A percentile compares a stretch with the other conserved stretches of the same genome.
These are phyloP conservation scores for Parafenestella ontariensis DNA, from an alignment of 2,329 filamentous ascomycete species.

Conservation along the genomic window DNA sequence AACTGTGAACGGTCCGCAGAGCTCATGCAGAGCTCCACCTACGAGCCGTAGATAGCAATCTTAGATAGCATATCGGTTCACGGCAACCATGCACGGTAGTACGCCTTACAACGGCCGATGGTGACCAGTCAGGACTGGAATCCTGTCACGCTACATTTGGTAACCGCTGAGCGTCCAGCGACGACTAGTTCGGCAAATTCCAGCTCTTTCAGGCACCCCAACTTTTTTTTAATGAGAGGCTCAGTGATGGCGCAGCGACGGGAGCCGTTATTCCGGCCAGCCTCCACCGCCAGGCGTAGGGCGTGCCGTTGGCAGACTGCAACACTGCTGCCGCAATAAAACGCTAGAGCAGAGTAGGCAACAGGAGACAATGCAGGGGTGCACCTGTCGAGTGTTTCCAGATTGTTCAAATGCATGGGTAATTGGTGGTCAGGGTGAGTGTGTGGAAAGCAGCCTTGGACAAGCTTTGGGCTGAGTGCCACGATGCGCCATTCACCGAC, in stretches of 20 bases:
- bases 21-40: neutral
- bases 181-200: neutral
- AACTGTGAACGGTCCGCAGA: neutral
- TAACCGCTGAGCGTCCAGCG: neutral
- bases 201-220: too few relatives aligned
- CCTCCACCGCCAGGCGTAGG: slow-evolving; percentile 26
- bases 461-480: slow-evolving; percentile 36
- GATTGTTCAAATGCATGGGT: slow-evolving; percentile 1
- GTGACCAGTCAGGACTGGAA: neutral
- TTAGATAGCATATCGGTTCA: neutral
- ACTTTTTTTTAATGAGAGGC: too few relatives aligned
- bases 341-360: slow-evolving; percentile 6
- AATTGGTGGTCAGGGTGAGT: slow-evolving; percentile 9
- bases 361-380: slow-evolving; percentile 2
- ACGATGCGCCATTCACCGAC: slow-evolving; percentile 29
- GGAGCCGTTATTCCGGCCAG: slow-evolving; percentile 14
- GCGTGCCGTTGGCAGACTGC: slow-evolving; percentile 16
- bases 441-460: slow-evolving; percentile 6
- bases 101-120: neutral
- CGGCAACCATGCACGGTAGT: neutral
- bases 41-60: neutral
- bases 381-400: slow-evolving; percentile 9
- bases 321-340: slow-evolving; percentile 9
- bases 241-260: slow-evolving; percentile 27
- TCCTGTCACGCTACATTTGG: neutral